phyloP scores from a whole-genome alignment of 495 filamentous ascomycete species.

The Cenococcum geophilum region DNA sequence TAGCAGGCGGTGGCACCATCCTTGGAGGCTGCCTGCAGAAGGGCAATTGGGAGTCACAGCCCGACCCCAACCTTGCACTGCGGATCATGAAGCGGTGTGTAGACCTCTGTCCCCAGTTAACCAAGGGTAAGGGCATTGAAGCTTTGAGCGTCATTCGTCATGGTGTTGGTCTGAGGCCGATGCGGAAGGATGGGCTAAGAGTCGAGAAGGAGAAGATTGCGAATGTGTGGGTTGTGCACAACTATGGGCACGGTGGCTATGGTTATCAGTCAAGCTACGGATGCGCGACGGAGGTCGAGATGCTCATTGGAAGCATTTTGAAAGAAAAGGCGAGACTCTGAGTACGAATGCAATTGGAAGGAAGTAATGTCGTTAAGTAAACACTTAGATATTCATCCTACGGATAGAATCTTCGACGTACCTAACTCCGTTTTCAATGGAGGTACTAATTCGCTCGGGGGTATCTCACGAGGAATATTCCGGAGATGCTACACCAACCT shows the following conservation, averaged over 20 bases:
- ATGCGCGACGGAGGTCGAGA: conserved; percentile 62
- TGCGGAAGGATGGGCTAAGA: conserved; percentile 66
- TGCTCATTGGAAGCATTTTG: conserved; percentile 62
- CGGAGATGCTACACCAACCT: no score
- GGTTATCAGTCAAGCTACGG: conserved; percentile 85
- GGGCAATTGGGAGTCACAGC: conserved; percentile 72
- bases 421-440: no score
- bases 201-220: conserved; percentile 74
- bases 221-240: conserved; percentile 77
- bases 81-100: conserved; percentile 86
- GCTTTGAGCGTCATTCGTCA: conserved; percentile 79
- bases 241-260: conserved; percentile 94
- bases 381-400: no score
- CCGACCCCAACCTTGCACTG: conserved; percentile 72
- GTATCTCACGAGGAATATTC: no score
- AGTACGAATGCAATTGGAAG: not conserved
- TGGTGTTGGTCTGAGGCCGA: conserved; percentile 78
- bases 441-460: no score
- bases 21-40: conserved; percentile 84
- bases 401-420: no score
- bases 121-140: conserved; percentile 69
- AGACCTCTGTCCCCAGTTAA: conserved; percentile 64
- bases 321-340: conserved; percentile 33
- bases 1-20: conserved; percentile 60
- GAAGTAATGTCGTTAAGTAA: no score